phyloP scores from a whole-genome alignment of 805 yeast genomes.

The Tetrapisispora iriomotensis region DNA sequence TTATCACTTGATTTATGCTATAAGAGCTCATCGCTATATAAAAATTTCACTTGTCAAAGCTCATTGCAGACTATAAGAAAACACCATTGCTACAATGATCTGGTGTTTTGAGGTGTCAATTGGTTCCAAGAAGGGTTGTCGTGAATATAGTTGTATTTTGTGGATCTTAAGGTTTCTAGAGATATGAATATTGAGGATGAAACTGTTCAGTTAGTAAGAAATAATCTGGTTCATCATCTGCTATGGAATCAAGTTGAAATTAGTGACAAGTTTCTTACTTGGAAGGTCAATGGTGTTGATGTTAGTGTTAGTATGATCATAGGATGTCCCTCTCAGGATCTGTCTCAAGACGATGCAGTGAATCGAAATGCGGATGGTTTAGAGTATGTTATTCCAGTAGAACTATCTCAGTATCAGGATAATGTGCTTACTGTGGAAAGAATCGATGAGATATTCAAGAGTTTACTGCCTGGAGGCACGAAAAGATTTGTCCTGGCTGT shows the following conservation, averaged over 20 bases:
- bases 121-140: neutral
- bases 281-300: too few species aligned
- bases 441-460: conserved; percentile 14
- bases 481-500: conserved; percentile 44
- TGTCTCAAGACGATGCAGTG: conserved; percentile 13
- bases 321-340: conserved; percentile 18
- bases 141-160: neutral
- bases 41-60: too few species aligned
- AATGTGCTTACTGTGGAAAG: conserved; percentile 18
- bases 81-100: neutral
- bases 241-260: conserved; percentile 20
- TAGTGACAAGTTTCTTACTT: conserved; percentile 7
- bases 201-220: conserved; percentile 3
- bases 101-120: too few species aligned
- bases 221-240: conserved; percentile 21
- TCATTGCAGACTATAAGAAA: too few species aligned
- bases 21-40: too few species aligned
- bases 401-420: conserved; percentile 20
- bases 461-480: conserved; percentile 17
- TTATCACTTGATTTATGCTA: too few species aligned
- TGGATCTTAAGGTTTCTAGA: neutral
- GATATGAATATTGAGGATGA: neutral
- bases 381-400: conserved; percentile 25
- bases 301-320: conserved; percentile 9
- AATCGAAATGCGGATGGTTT: conserved; percentile 4